Evolutionary conservation across 768 basidiomycete genomes (phyloP).

Genomic region (Mycena chlorophos): DNA sequence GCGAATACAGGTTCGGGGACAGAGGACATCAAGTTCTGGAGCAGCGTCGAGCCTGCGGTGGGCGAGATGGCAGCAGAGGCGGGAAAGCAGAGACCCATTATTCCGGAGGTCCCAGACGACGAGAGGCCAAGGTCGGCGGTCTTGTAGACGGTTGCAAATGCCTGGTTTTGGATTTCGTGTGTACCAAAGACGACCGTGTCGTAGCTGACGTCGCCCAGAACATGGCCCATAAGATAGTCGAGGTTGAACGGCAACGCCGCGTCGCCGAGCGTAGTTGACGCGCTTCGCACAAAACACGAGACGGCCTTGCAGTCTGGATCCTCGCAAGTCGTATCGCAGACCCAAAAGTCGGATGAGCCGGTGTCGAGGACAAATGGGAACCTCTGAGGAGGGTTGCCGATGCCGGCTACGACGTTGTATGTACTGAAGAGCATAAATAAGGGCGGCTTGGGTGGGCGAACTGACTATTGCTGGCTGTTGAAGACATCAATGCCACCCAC

Average conservation of each 20-base stretch:
- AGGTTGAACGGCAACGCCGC: constrained; percentile 43
- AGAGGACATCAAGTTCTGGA: constrained; percentile 50
- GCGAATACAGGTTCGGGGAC: constrained; percentile 48
- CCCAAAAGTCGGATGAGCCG: constrained; percentile 62
- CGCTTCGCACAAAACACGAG: constrained; percentile 38
- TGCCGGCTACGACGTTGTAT: constrained; percentile 34
- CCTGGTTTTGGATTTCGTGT: constrained; percentile 48
- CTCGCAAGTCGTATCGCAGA: constrained; percentile 47
- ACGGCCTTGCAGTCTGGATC: constrained; percentile 47
- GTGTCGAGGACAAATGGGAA: constrained; percentile 47
- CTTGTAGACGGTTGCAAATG: constrained; percentile 48
- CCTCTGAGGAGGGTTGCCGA: constrained; percentile 41
- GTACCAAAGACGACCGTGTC: constrained; percentile 49
- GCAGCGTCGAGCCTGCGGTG: constrained; percentile 44
- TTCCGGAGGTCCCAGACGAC: constrained; percentile 51
- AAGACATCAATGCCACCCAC: constrained; percentile 6
- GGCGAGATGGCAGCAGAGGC: constrained; percentile 46
- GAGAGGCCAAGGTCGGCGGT: constrained; percentile 46
- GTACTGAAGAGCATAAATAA: constrained; percentile 6
- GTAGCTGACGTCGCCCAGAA: constrained; percentile 45
- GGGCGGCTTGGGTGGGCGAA: not conserved
- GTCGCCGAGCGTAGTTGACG: constrained; percentile 31
- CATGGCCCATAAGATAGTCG: constrained; percentile 50
- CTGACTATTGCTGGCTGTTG: constrained; percentile 14
- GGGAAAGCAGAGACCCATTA: constrained; percentile 56